These are phyloP conservation scores for Xerocomus amazonicus DNA, from an alignment of 1,284 basidiomycete species.

Conservation along the genomic window DNA sequence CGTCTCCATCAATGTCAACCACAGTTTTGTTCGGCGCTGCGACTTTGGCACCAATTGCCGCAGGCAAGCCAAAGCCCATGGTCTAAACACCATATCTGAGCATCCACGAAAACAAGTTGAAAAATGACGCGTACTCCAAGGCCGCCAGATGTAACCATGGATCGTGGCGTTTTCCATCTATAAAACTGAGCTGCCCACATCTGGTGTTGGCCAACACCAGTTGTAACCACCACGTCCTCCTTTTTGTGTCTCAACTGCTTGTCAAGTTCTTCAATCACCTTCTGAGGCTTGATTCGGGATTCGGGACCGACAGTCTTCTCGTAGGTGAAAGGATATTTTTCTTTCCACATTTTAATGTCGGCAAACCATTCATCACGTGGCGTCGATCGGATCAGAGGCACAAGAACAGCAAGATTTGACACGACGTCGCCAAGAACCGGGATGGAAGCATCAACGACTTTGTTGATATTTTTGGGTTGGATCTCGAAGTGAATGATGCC, in stretches of 20 bases:
- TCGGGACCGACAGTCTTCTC: constrained; percentile 57
- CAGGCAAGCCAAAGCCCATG: constrained; percentile 96
- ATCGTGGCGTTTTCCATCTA: constrained; percentile 84
- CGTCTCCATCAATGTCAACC: constrained; percentile 96
- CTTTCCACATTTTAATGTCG: constrained; percentile 85
- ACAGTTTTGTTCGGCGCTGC: constrained; percentile 93
- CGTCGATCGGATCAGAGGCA: constrained; percentile 70
- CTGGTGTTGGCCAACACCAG: constrained; percentile 98
- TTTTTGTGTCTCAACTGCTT: constrained; percentile 71
- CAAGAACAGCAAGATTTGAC: constrained; percentile 75
- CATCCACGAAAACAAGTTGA: not conserved
- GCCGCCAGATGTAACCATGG: constrained; percentile 96
- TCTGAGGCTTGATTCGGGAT: constrained; percentile 89
- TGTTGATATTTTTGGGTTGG: constrained; percentile 98
- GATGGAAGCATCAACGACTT: constrained; percentile 93
- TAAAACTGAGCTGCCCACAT: constrained; percentile 99
- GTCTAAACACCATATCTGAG: constrained; percentile 49
- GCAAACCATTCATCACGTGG: constrained; percentile 79
- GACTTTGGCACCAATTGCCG: constrained; percentile 95
- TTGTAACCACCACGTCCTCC: constrained; percentile 85
- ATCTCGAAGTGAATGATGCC: constrained; percentile 99
- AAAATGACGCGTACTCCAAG: constrained; percentile 66
- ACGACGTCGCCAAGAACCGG: constrained; percentile 94
- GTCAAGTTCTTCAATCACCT: constrained; percentile 92
- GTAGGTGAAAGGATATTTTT: constrained; percentile 88